Percentiles rank a stretch among this genome's conserved stretches.
These are phyloP conservation scores for Metroxylon sagu DNA, from an alignment of 176 grass and related monocot species.

Conservation along the genomic window DNA sequence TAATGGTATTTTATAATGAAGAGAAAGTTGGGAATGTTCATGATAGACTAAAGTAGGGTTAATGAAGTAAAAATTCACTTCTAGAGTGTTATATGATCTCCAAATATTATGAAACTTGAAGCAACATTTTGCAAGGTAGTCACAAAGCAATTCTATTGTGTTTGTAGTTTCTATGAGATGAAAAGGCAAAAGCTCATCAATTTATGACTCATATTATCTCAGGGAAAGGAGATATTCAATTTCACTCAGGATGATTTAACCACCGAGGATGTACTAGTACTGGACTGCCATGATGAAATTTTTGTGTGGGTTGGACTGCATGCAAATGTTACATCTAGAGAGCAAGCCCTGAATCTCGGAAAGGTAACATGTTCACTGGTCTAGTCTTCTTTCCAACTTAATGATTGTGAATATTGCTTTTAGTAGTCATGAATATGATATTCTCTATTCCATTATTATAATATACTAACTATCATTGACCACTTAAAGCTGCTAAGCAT, in stretches of 20 bases:
- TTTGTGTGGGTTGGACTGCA: constrained; percentile 70
- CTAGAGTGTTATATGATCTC: too few species aligned
- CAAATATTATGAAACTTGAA: too few species aligned
- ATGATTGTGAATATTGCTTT: too few species aligned
- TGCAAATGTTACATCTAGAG: constrained; percentile 36
- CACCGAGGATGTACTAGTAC: constrained; percentile 69
- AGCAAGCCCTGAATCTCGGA: constrained; percentile 43
- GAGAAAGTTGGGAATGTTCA: too few species aligned
- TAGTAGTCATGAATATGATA: neutral
- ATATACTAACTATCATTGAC: neutral
- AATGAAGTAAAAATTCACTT: too few species aligned
- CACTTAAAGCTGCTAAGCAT: neutral
- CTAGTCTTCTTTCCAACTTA: too few species aligned
- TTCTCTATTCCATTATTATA: constrained; percentile 1
- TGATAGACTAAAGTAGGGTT: too few species aligned
- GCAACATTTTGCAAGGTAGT: too few species aligned
- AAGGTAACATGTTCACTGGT: constrained; percentile 25
- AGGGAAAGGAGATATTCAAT: constrained; percentile 84
- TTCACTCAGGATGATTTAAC: constrained; percentile 85
- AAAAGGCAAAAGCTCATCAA: too few species aligned
- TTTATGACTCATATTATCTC: constrained; percentile 5
- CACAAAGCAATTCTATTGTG: too few species aligned
- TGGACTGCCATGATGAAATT: constrained; percentile 57
- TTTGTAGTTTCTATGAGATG: too few species aligned
- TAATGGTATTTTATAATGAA: too few species aligned